A percentile compares a stretch with the other conserved stretches of the same genome.
phyloP scores from a whole-genome alignment of 2,329 filamentous ascomycete species.

The Trichoderma oligosporum region DNA sequence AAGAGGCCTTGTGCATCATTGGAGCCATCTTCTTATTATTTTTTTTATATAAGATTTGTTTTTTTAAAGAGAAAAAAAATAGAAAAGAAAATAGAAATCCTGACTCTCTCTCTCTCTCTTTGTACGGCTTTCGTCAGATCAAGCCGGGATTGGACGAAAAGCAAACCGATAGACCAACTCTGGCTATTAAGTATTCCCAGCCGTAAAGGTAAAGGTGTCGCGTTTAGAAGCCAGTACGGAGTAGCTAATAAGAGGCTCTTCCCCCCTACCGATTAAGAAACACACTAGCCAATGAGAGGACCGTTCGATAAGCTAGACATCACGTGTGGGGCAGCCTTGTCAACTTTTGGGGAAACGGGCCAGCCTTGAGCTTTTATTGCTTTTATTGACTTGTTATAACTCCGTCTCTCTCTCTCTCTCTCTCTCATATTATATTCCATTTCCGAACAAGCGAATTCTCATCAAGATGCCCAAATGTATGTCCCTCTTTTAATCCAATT shows the following conservation, averaged over 20 bases:
- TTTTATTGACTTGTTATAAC: background rate
- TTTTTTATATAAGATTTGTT: background rate
- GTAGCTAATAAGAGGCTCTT: conserved; percentile 1
- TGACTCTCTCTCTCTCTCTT: too few relatives aligned
- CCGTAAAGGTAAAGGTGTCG: conserved; percentile 22
- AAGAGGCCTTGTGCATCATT: conserved; percentile 42
- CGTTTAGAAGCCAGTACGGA: conserved; percentile 5
- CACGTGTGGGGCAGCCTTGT: conserved; percentile 28
- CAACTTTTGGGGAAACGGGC: conserved; percentile 20
- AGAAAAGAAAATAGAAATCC: too few relatives aligned
- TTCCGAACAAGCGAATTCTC: background rate
- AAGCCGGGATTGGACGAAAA: background rate
- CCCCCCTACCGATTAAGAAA: background rate
- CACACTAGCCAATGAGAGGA: conserved; percentile 9
- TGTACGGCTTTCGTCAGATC: too few relatives aligned
- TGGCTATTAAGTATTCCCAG: background rate
- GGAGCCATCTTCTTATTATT: background rate
- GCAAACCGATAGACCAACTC: background rate
- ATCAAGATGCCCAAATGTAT: conserved; percentile 83
- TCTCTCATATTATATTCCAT: too few relatives aligned
- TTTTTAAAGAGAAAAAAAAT: too few relatives aligned
- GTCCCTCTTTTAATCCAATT: conserved; percentile 36
- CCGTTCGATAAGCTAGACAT: background rate
- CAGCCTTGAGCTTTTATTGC: conserved; percentile 24
- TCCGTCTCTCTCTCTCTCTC: too few relatives aligned